Base-by-base conservation (phyloP, 2,329 filamentous ascomycete species). In the Aspergillus sojae region DNA sequence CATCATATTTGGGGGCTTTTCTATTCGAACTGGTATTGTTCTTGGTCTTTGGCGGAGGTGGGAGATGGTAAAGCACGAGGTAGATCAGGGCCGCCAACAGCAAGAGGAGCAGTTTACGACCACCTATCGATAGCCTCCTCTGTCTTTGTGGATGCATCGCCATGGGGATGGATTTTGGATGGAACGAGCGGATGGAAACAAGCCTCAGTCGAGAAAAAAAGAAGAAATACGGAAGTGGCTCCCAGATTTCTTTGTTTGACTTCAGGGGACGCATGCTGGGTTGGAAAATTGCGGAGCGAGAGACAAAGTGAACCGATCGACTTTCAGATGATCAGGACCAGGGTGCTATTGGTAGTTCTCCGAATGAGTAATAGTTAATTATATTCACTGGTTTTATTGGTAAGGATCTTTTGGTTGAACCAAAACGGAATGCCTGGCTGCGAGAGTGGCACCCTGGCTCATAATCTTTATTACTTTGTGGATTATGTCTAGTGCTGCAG, bases 1-100 rank as follows among this genome's bases (percentile, higher is more conserved):
- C 48, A 43, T 67, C 58, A 54, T 69, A 65, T 34, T 62, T 34
- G 16, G 68, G 68, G 3, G 63, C 39, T 60, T 62, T 61, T 52
- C 61, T 59, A 23, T 54, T 39, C 4, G 63, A 11, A 12, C 48
- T 16, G 4, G 48, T 52, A 30, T 62, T 60, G 34, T 65, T 45
- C 12, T 45, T 55, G 7, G 54, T 57, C 14, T 58, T 63, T 26
- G 64, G 26, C 4, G 55, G 26, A 11, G 68, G 66, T 16, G 69
- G 56, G 30, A 54, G 52, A 36, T 61, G 57, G 26, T 58, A 53
- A 2, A 62, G 41, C 5, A 61, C n/a, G 4, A 59, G 11, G 48
- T 52, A 54, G 50, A 65, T 34, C 5, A 70, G n/a, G 11, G 67
- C 26, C 11, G 63, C 61, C 1, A 66, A 28, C 21, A 58, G 34